Evolutionary conservation across 2,329 filamentous ascomycete genomes (phyloP).

Genomic region (Elsinoe perseae): DNA sequence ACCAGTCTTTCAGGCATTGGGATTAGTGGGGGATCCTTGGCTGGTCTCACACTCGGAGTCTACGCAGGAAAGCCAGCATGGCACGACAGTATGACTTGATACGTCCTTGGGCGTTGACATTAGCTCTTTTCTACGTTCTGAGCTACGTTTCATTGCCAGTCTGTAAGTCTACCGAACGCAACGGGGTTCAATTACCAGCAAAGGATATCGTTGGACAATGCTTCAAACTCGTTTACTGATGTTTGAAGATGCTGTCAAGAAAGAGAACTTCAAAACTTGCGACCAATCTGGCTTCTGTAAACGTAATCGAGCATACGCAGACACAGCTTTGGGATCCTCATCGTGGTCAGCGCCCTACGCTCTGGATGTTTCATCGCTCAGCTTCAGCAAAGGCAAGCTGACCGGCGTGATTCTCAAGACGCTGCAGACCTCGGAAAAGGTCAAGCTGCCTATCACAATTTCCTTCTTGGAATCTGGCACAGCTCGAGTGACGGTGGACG

Average conservation of each 20-base stretch:
- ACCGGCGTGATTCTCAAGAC: slow-evolving; percentile 76
- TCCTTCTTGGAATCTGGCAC: slow-evolving; percentile 86
- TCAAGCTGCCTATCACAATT: slow-evolving; percentile 73
- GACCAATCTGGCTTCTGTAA: slow-evolving; percentile 95
- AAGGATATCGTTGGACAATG: neutral
- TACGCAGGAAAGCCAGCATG: neutral
- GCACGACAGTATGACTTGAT: neutral
- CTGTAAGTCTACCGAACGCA: slow-evolving; percentile 25
- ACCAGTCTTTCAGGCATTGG: neutral
- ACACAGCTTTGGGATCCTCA: slow-evolving; percentile 58
- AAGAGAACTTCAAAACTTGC: slow-evolving; percentile 96
- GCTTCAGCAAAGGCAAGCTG: slow-evolving; percentile 72
- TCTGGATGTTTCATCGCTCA: slow-evolving; percentile 62
- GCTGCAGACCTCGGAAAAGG: slow-evolving; percentile 55
- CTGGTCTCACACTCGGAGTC: neutral
- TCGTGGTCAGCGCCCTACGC: slow-evolving; percentile 76
- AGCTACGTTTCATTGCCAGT: slow-evolving; percentile 29
- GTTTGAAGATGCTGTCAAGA: slow-evolving; percentile 71
- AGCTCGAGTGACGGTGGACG: slow-evolving; percentile 80
- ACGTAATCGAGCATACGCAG: slow-evolving; percentile 83
- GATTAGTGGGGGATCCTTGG: neutral
- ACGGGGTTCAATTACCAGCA: neutral
- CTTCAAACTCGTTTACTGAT: neutral
- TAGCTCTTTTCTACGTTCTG: slow-evolving; percentile 27
- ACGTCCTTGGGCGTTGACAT: slow-evolving; percentile 1